Conservation (phyloP, 768 basidiomycete species). For the Naganishia friedmannii region DNA sequence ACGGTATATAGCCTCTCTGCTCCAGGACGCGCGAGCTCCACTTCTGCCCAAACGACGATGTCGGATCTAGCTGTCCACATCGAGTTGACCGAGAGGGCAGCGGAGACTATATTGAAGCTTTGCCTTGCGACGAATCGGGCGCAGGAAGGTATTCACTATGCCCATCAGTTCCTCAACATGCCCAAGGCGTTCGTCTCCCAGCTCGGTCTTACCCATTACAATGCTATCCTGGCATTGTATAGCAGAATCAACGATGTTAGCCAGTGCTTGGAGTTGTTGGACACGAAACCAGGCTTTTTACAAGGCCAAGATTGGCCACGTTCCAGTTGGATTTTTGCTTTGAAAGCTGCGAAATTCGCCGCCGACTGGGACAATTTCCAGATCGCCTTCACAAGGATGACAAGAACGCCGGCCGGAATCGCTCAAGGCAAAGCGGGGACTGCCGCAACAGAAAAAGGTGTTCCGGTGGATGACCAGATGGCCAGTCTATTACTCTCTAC, state of each 20-base stretch:
- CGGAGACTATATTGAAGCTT: constrained; percentile 38
- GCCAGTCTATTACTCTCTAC: constrained; percentile 21
- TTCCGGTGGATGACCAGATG: constrained; percentile 17
- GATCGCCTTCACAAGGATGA: constrained; percentile 34
- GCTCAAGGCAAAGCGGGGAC: constrained; percentile 12
- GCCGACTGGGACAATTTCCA: constrained; percentile 38
- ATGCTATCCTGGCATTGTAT: constrained; percentile 33
- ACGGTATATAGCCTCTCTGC: constrained; percentile 33
- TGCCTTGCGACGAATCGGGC: constrained; percentile 29
- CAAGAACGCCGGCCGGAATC: constrained; percentile 31
- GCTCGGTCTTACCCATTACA: constrained; percentile 15
- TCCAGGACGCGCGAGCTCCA: constrained; percentile 28
- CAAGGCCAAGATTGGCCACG: constrained; percentile 34
- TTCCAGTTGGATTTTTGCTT: constrained; percentile 33
- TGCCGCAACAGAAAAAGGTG: background rate
- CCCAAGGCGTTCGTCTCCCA: constrained; percentile 14
- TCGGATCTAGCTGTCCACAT: constrained; percentile 4
- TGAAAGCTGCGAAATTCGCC: constrained; percentile 40
- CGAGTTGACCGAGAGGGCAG: constrained; percentile 33
- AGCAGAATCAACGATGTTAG: constrained; percentile 35
- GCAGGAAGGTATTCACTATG: constrained; percentile 37
- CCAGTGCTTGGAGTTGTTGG: constrained; percentile 35
- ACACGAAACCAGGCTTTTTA: constrained; percentile 28
- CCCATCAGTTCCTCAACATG: constrained; percentile 33
- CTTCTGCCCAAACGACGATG: background rate